Evolutionary conservation across 192 early-diverging fungal species (phyloP), one percentile per base, ranked within the genome.

Genomic region (Coemansia sp.): DNA sequence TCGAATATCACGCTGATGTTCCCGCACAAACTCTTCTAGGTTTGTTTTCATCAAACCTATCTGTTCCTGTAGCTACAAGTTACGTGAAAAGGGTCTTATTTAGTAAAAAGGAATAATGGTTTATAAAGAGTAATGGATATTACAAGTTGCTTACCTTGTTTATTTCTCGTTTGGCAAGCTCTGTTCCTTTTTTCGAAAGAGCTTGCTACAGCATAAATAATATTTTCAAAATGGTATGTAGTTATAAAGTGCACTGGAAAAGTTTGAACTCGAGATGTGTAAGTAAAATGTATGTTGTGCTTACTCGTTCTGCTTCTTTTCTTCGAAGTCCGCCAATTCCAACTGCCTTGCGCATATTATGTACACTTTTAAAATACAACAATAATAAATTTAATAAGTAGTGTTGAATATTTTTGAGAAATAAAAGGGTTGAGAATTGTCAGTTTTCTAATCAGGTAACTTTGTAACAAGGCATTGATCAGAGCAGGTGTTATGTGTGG

Each of bases 1-100:
- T 54, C 90, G 85, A 75, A 98, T 98, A 64, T 95, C 93, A 51
- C 90, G 88, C 61, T 88, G 85, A 77, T 98, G 89, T 56, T 90
- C 88, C 17, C 84, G 71, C 32, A 94, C 91, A 87, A 98, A 98
- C 9, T 84, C 87, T 74, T 94, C 90, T 3, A 98, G 80, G 64
- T 95, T 90, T 22, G 85, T 67, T 64, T 92, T 91, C 77, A 98
- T 95, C 4, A 80, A 53, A 17, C 85, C 75, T 8, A 94, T 77
- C 61, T 92, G 90, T 50, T 72, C 70, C 36, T 88, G 85, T 7
- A 94, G 84, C 87, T 90, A 71, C 9, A 57, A 6, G 54, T 19
- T 23, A 6, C 19, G 22, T 22, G 8, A 22, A 6, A 60, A 56
- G 24, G 14, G 20, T 56, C 4, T 10, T 36, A 36, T 6, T 36